Percentiles rank a stretch among this genome's conserved stretches.
phyloP scores from a whole-genome alignment of 768 basidiomycete genomes.

The Megacollybia marginata region DNA sequence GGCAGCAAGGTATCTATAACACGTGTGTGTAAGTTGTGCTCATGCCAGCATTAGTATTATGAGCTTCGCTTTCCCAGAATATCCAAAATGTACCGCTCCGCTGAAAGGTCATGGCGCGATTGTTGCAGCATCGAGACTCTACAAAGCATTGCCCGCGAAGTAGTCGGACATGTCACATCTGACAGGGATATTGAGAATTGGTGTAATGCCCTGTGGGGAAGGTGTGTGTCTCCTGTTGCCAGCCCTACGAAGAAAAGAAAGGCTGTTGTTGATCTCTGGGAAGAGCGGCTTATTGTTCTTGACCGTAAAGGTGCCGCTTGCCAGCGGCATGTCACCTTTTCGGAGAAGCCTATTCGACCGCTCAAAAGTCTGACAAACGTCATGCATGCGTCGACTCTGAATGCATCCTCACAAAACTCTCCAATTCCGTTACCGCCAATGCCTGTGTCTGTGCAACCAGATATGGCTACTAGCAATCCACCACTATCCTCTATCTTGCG shows the following conservation, averaged over 20 bases:
- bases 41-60: slow-evolving; percentile 47
- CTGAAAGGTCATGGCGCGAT: slow-evolving; percentile 62
- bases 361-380: background rate
- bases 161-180: slow-evolving; percentile 43
- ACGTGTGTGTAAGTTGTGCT: background rate
- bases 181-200: slow-evolving; percentile 34
- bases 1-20: slow-evolving; percentile 39
- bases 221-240: background rate
- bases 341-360: background rate
- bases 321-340: background rate
- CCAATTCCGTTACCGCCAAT: background rate
- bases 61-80: slow-evolving; percentile 81
- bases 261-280: background rate
- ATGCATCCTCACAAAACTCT: background rate
- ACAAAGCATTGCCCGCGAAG: slow-evolving; percentile 46
- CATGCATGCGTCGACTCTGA: background rate
- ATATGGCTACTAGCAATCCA: background rate
- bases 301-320: background rate
- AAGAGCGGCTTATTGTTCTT: background rate
- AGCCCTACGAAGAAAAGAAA: background rate
- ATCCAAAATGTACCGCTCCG: slow-evolving; percentile 53
- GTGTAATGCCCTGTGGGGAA: background rate
- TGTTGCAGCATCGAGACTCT: slow-evolving; percentile 40
- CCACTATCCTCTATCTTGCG: background rate
- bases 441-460: background rate